Percentiles rank a stretch among this genome's conserved stretches.
Conservation (phyloP, 768 basidiomycete genomes). For the Daedaleopsis nitida region DNA sequence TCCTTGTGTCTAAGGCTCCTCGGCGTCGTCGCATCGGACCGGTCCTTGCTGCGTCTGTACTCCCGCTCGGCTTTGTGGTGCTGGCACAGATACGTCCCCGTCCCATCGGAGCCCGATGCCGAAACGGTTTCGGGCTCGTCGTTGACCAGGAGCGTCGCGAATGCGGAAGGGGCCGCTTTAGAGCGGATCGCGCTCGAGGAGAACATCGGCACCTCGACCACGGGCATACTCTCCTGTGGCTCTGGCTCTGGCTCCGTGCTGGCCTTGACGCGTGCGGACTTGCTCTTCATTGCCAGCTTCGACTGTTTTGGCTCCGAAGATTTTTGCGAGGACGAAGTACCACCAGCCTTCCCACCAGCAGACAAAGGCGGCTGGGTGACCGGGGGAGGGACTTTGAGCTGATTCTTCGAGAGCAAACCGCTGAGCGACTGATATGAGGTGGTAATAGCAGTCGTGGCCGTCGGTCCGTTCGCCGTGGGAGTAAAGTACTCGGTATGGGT, state of each 20-base stretch:
- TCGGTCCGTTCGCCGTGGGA: slow-evolving; percentile 79
- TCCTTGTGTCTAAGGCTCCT: slow-evolving; percentile 4
- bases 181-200: slow-evolving; percentile 50
- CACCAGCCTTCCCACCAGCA: slow-evolving; percentile 1
- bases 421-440: slow-evolving; percentile 76
- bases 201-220: slow-evolving; percentile 56
- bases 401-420: slow-evolving; percentile 46
- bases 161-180: slow-evolving; percentile 71
- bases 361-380: slow-evolving; percentile 19
- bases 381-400: slow-evolving; percentile 27
- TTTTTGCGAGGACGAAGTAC: slow-evolving; percentile 7
- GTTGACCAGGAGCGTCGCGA: slow-evolving; percentile 61
- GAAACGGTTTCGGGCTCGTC: slow-evolving; percentile 40
- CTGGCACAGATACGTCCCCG: not conserved
- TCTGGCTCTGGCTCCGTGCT: slow-evolving; percentile 43
- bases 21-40: slow-evolving; percentile 20
- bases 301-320: slow-evolving; percentile 51
- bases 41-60: slow-evolving; percentile 10
- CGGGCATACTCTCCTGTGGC: slow-evolving; percentile 31
- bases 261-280: slow-evolving; percentile 54
- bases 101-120: slow-evolving; percentile 13
- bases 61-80: slow-evolving; percentile 5
- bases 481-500: slow-evolving; percentile 69
- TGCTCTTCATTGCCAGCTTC: slow-evolving; percentile 77
- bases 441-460: slow-evolving; percentile 84